These are phyloP conservation scores for Fusarium brevicatenulatum DNA, from an alignment of 2,329 filamentous ascomycete genomes.

Conservation along the genomic window DNA sequence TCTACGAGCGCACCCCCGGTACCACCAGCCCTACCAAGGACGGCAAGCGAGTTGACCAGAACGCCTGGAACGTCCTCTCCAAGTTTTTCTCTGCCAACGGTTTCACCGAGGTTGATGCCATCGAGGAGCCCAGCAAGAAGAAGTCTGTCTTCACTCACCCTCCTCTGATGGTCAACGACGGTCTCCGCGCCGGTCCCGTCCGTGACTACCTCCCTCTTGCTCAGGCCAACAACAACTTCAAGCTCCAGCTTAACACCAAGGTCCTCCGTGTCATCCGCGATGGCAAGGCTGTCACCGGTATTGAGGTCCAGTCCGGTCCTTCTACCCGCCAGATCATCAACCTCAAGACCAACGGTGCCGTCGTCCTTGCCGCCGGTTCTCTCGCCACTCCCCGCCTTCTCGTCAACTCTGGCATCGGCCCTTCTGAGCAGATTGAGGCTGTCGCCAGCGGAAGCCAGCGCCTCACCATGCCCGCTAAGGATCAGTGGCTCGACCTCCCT, in stretches of 20 bases:
- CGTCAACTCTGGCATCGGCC: slow-evolving; percentile 70
- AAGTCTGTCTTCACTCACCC: slow-evolving; percentile 69
- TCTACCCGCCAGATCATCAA: slow-evolving; percentile 42
- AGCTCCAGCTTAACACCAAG: slow-evolving; percentile 71
- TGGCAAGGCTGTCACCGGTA: slow-evolving; percentile 70
- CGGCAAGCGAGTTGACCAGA: slow-evolving; percentile 72
- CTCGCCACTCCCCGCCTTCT: slow-evolving; percentile 78
- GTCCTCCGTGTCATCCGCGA: slow-evolving; percentile 74
- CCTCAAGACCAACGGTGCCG: slow-evolving; percentile 46
- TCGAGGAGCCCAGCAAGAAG: slow-evolving; percentile 72
- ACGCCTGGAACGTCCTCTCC: slow-evolving; percentile 71
- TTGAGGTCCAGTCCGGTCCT: slow-evolving; percentile 75
- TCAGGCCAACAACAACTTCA: slow-evolving; percentile 69
- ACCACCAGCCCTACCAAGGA: slow-evolving; percentile 74
- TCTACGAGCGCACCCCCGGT: slow-evolving; percentile 77
- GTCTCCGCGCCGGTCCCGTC: slow-evolving; percentile 75
- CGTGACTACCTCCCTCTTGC: slow-evolving; percentile 76
- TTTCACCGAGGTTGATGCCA: slow-evolving; percentile 71
- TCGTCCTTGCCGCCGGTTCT: slow-evolving; percentile 74
- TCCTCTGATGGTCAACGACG: slow-evolving; percentile 65
- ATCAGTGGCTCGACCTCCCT: slow-evolving; percentile 66
- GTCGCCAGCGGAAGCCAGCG: slow-evolving; percentile 63
- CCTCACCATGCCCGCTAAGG: slow-evolving; percentile 59
- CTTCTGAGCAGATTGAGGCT: slow-evolving; percentile 65
- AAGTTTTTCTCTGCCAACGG: slow-evolving; percentile 67